A percentile compares a stretch with the other conserved stretches of the same genome.
phyloP scores from a whole-genome alignment of 257 asterid genomes.

The Handroanthus guayacan region DNA sequence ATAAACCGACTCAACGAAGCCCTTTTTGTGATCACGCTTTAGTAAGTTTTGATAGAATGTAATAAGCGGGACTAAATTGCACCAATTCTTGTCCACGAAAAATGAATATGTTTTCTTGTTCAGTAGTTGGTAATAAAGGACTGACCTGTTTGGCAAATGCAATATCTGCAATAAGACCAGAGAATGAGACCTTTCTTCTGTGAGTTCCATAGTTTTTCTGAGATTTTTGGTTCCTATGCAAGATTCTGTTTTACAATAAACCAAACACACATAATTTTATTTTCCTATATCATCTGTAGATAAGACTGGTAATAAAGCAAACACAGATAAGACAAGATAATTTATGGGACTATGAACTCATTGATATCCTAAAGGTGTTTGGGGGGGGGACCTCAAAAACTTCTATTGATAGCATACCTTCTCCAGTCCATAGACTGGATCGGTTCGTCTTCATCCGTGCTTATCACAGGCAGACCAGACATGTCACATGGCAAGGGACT shows the following conservation, averaged over 20 bases:
- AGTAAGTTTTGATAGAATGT: not conserved
- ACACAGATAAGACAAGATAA: not conserved
- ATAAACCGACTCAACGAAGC: too few species aligned
- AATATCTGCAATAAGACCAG: conserved; percentile 43
- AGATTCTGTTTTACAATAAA: conserved; percentile 36
- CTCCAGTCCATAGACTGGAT: conserved; percentile 46
- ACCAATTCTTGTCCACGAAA: not conserved
- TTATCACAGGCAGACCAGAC: conserved; percentile 52
- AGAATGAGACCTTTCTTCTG: conserved; percentile 61
- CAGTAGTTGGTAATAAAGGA: not conserved
- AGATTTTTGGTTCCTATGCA: conserved; percentile 39
- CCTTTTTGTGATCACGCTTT: too few species aligned
- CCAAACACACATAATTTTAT: not conserved
- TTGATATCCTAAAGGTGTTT: too few species aligned
- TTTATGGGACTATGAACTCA: not conserved
- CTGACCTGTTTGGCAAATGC: conserved; percentile 54
- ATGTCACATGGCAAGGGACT: conserved; percentile 68
- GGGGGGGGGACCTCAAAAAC: too few species aligned
- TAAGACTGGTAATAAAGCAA: too few species aligned
- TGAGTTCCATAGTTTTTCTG: conserved; percentile 44
- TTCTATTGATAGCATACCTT: conserved; percentile 49
- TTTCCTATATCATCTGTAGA: too few species aligned
- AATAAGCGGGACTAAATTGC: not conserved
- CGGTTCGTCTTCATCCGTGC: conserved; percentile 40
- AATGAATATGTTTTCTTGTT: not conserved